Conservation (phyloP, 2,329 filamentous ascomycete genomes). For the Ambrosiella beaveri region DNA sequence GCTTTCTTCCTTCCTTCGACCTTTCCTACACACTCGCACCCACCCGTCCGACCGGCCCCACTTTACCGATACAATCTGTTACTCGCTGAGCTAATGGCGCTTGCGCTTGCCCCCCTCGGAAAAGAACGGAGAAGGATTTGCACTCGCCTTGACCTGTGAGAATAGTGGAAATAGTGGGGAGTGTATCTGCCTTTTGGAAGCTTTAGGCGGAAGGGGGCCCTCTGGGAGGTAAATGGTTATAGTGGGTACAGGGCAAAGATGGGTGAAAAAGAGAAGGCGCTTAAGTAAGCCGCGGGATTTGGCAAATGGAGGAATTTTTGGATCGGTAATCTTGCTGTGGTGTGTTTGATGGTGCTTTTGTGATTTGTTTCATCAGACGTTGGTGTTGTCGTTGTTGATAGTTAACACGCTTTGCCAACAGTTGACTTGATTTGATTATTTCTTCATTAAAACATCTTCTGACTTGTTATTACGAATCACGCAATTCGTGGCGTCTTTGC, state of each 20-base stretch:
- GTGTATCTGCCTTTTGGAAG: too few relatives aligned
- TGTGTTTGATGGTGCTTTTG: neutral
- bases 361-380: neutral
- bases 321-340: neutral
- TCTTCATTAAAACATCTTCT: neutral
- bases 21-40: too few relatives aligned
- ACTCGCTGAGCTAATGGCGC: neutral
- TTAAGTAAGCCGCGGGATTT: constrained; percentile 6
- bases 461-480: neutral
- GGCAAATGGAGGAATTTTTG: neutral
- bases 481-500: neutral
- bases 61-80: too few relatives aligned
- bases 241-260: neutral
- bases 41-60: too few relatives aligned
- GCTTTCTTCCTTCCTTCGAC: too few relatives aligned
- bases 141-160: too few relatives aligned
- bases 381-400: too few relatives aligned
- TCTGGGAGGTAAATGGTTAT: too few relatives aligned
- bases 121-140: constrained; percentile 3
- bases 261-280: neutral
- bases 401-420: too few relatives aligned
- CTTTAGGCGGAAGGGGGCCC: too few relatives aligned
- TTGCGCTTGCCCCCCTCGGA: constrained; percentile 10
- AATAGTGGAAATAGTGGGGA: too few relatives aligned
- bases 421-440: neutral